These are phyloP conservation scores for Boehmeria nivea DNA, from an alignment of 306 rosid species.

Conservation along the genomic window DNA sequence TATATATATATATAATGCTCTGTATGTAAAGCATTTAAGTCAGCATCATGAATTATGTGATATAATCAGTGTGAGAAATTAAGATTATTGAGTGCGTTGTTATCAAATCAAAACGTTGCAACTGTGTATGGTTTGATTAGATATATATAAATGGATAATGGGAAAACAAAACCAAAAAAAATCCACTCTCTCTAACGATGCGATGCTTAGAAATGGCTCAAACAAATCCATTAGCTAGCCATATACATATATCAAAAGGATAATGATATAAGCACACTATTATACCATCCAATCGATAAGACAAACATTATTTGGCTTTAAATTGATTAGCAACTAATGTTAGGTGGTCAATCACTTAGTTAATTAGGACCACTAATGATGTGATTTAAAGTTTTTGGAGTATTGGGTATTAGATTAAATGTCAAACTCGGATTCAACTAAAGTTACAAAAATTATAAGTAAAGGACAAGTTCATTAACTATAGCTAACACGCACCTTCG, in stretches of 20 bases:
- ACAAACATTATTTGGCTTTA: conserved; percentile 4
- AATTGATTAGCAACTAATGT: conserved; percentile 30
- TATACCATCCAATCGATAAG: conserved; percentile 4
- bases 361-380: conserved; percentile 46
- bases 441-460: not conserved
- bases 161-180: no score
- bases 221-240: not conserved
- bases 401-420: conserved; percentile 22
- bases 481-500: no score
- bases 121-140: no score
- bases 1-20: no score
- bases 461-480: no score
- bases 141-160: no score
- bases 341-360: conserved; percentile 53
- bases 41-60: no score
- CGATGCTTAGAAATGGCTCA: not conserved
- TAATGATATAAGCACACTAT: conserved; percentile 5
- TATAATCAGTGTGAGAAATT: no score
- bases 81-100: no score
- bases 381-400: conserved; percentile 25
- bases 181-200: no score
- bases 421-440: conserved; percentile 19
- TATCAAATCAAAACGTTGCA: no score
- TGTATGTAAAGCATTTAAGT: no score
- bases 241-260: not conserved